A percentile compares a stretch with the other conserved stretches of the same genome.
Evolutionary conservation across 805 yeast species (phyloP).

Genomic region (Ogataea minuta): DNA sequence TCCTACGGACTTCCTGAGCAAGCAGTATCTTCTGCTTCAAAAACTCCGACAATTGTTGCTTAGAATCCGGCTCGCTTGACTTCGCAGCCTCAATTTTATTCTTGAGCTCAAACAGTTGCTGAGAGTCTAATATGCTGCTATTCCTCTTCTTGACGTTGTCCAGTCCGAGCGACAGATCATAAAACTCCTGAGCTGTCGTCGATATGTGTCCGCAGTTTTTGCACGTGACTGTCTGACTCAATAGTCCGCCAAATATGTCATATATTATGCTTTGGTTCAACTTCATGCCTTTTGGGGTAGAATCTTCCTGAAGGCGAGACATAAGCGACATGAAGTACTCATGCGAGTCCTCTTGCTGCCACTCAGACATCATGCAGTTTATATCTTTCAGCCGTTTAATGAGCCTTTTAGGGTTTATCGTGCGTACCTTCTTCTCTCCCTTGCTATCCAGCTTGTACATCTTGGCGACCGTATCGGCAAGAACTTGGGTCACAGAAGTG

Average conservation of each 20-base stretch:
- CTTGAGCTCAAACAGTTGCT: conserved; percentile 27
- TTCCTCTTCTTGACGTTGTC: conserved; percentile 47
- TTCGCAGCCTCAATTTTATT: conserved; percentile 30
- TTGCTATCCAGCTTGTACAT: conserved; percentile 64
- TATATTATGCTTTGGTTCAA: conserved; percentile 78
- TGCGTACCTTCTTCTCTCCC: conserved; percentile 38
- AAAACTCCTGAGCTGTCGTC: conserved; percentile 87
- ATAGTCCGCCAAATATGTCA: conserved; percentile 90
- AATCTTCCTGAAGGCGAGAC: conserved; percentile 86
- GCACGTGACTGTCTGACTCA: conserved; percentile 84
- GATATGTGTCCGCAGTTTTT: conserved; percentile 78
- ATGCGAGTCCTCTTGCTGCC: conserved; percentile 98
- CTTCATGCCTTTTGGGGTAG: conserved; percentile 87
- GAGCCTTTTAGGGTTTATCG: conserved; percentile 73
- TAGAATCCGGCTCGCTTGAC: conserved; percentile 23
- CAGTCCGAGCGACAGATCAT: conserved; percentile 84
- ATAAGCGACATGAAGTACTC: conserved; percentile 93
- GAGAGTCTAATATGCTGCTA: conserved; percentile 29
- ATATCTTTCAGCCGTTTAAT: conserved; percentile 74
- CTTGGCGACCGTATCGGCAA: conserved; percentile 65
- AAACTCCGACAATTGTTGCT: conserved; percentile 28
- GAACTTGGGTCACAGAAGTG: conserved; percentile 59
- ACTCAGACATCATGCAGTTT: conserved; percentile 93
- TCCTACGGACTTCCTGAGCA: conserved; percentile 26
- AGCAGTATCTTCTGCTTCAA: conserved; percentile 29